A percentile compares a stretch with the other conserved stretches of the same genome.
Evolutionary conservation across 768 basidiomycete genomes (phyloP).

Genomic region (Auriculariales sp.): DNA sequence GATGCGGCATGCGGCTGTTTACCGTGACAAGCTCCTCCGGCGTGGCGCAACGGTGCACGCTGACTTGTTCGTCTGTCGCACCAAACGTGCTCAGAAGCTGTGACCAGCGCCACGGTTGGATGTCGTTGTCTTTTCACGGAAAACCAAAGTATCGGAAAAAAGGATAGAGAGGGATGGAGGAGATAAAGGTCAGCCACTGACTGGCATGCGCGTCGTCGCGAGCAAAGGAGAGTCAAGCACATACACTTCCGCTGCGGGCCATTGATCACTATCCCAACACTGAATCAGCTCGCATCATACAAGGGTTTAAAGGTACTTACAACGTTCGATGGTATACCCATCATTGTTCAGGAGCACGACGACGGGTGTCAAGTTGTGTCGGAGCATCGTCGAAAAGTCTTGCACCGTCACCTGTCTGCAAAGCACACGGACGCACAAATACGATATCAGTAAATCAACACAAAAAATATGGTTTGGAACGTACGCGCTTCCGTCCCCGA

Average conservation of each 20-base stretch:
- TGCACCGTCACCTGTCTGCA: conserved; percentile 63
- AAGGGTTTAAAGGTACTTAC: conserved; percentile 37
- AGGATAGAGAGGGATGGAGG: background rate
- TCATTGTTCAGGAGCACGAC: conserved; percentile 71
- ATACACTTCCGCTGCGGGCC: conserved; percentile 34
- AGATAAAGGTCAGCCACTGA: background rate
- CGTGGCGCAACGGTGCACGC: conserved; percentile 12
- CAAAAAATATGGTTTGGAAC: conserved; percentile 5
- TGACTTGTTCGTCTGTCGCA: conserved; percentile 11
- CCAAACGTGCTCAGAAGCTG: conserved; percentile 45
- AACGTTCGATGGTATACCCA: conserved; percentile 81
- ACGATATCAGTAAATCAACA: conserved; percentile 3
- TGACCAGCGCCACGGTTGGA: conserved; percentile 65
- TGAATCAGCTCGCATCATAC: conserved; percentile 3
- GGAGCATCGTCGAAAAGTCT: conserved; percentile 76
- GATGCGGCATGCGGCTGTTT: conserved; percentile 23
- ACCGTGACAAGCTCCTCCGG: background rate
- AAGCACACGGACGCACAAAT: background rate
- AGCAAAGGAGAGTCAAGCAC: conserved; percentile 3
- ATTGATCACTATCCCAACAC: background rate
- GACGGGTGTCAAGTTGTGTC: conserved; percentile 58
- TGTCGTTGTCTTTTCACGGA: conserved; percentile 70
- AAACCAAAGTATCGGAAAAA: conserved; percentile 1
- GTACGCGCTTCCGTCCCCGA: conserved; percentile 72
- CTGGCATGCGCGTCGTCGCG: too few species aligned